Base-by-base conservation (phyloP, 495 filamentous ascomycete species). In the Annulohypoxylon maeteangense region DNA sequence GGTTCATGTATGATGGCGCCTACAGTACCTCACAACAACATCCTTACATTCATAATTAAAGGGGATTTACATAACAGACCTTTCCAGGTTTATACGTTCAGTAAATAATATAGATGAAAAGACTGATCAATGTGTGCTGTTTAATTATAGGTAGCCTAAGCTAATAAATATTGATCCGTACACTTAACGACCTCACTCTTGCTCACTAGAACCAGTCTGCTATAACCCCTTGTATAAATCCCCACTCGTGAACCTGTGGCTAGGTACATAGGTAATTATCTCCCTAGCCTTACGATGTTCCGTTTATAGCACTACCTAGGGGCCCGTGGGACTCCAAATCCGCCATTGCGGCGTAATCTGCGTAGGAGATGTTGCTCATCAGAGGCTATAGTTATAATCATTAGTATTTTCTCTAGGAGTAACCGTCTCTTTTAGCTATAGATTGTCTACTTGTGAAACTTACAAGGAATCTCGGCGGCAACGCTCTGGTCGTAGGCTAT, bases 401-500 rank as follows among this genome's bases (percentile, higher is more conserved):
- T 68, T 29, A 73, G 44, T 36, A 61, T 55, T 44, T 20, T 18
- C 7, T 32, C 4, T 18, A 20, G 29, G 18, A 7, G 10, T 16
- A 27, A 16, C 5, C 18, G 1, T 65, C 36, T 29, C 0, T 31
- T 0, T 3, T 34, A 27, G 3, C 3, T 36, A 18, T 29, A 16
- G 34, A 31, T 3, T 7, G 10, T 22, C 29, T 11, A 4, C 4
- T 18, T 44, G n/a, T 29, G 5, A 56, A 7, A 58, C 70, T 59
- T 59, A 69, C 70, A 65, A 45, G 70, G 65, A n/a, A 73, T 47
- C 36, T 73, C 70, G 2, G 65, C 22, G 16, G 70, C 70, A 32
- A 73, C 70, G 25, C 70, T 68, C 27, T 73, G 47, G 10, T 73
- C 70, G 23, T 73, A 73, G 1, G 45, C 65, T 7, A 58, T 66